Evolutionary conservation across 306 rosid genomes (phyloP).

Genomic region (Acacia melanoxylon): DNA sequence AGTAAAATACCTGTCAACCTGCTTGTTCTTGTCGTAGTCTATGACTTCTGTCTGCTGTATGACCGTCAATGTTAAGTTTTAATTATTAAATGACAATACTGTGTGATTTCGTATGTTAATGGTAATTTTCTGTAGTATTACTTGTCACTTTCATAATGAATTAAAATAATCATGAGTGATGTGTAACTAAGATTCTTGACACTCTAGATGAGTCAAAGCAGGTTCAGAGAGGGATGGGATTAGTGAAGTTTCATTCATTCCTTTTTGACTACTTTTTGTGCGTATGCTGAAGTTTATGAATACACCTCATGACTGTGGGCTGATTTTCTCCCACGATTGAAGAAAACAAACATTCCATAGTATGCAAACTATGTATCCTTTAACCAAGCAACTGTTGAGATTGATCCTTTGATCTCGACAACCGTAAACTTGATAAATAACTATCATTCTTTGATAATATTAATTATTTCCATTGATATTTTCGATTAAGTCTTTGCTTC

Average conservation of each 20-base stretch:
- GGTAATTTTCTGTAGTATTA: constrained; percentile 20
- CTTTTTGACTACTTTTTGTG: not conserved
- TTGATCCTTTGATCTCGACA: constrained; percentile 25
- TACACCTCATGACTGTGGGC: not conserved
- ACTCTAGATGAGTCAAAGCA: constrained; percentile 2
- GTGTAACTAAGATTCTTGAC: not conserved
- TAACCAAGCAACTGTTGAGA: constrained; percentile 5
- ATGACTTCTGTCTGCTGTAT: not conserved
- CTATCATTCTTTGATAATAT: constrained; percentile 23
- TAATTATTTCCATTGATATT: constrained; percentile 31
- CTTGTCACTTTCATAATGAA: constrained; percentile 17
- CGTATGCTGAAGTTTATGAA: constrained; percentile 20
- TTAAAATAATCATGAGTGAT: not conserved
- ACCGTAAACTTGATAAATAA: constrained; percentile 14
- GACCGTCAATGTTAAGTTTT: not conserved
- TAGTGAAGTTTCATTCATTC: not conserved
- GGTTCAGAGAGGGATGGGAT: constrained; percentile 14
- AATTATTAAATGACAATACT: not conserved
- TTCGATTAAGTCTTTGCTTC: constrained; percentile 75
- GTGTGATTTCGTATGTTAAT: not conserved
- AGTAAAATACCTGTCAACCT: not conserved
- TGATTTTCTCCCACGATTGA: not conserved
- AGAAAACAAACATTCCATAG: constrained; percentile 15
- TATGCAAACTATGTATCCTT: constrained; percentile 8
- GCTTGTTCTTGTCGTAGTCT: constrained; percentile 3